Evolutionary conservation across 2,329 filamentous ascomycete species (phyloP).

Genomic region (Elsinoe arachidis): DNA sequence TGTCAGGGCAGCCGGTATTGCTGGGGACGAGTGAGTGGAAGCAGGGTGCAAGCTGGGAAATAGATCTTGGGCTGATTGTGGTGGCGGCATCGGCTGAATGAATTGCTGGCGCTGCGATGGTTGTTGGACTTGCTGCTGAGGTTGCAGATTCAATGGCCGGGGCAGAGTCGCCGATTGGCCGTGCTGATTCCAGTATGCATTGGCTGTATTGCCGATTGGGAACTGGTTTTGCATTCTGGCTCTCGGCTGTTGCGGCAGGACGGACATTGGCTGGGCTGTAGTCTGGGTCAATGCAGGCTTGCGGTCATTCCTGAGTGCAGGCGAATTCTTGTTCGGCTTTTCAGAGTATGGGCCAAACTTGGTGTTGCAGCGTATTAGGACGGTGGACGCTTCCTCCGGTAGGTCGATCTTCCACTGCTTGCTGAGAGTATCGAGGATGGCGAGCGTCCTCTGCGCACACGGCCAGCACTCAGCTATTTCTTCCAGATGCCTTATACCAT

Average conservation of each 20-base stretch:
- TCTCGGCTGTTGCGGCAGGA: neutral
- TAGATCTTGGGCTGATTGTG: constrained; percentile 9
- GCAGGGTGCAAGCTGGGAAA: neutral
- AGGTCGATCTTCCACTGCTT: constrained; percentile 85
- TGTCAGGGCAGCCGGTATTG: neutral
- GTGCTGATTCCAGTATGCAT: neutral
- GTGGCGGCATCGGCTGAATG: constrained; percentile 5
- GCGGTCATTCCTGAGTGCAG: neutral
- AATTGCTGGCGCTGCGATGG: constrained; percentile 17
- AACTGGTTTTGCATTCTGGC: neutral
- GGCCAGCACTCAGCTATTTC: constrained; percentile 95
- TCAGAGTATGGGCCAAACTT: constrained; percentile 63
- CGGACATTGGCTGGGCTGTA: neutral
- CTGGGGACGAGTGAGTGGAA: constrained; percentile 6
- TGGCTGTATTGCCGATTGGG: neutral
- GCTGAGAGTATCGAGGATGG: constrained; percentile 74
- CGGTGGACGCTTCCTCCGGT: constrained; percentile 68
- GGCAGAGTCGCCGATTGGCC: neutral
- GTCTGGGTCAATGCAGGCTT: neutral
- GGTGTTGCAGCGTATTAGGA: constrained; percentile 68
- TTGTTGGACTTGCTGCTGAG: constrained; percentile 14
- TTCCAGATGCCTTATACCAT: constrained; percentile 84
- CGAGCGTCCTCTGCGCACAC: constrained; percentile 74
- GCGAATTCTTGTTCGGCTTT: constrained; percentile 27
- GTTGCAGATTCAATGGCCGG: constrained; percentile 4